phyloP scores from a whole-genome alignment of 2,329 filamentous ascomycete species.

The Trematosphaeria pertusa region DNA sequence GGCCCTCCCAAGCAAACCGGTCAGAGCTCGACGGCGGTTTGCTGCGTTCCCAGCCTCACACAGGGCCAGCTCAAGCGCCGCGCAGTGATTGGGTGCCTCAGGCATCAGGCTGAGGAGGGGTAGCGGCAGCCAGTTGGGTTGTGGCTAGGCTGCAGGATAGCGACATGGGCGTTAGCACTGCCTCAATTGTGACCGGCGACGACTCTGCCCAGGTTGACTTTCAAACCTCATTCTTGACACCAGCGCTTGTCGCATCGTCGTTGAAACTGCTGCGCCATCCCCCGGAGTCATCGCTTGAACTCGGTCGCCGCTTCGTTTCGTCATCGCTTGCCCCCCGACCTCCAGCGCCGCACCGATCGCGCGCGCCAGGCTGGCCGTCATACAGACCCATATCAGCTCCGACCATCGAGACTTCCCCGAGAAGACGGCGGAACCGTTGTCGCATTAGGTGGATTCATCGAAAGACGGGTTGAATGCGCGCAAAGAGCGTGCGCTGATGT shows the following conservation, averaged over 20 bases:
- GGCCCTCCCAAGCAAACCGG: conserved; percentile 22
- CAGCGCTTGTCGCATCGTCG: conserved; percentile 27
- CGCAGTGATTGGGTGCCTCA: conserved; percentile 28
- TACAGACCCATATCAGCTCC: conserved; percentile 20
- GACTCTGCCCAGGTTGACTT: conserved; percentile 22
- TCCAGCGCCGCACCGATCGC: conserved; percentile 13
- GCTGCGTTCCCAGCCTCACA: conserved; percentile 32
- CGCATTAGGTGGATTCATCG: conserved; percentile 22
- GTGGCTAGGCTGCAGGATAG: conserved; percentile 10
- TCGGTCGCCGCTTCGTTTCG: conserved; percentile 13
- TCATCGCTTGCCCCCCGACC: conserved; percentile 12
- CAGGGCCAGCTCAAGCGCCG: conserved; percentile 17
- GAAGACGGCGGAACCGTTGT: conserved; percentile 22
- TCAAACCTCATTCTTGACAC: conserved; percentile 25
- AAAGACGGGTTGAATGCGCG: conserved; percentile 20
- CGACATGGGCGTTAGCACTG: conserved; percentile 11
- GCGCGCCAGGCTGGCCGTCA: conserved; percentile 34
- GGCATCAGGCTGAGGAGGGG: conserved; percentile 25
- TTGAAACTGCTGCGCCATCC: conserved; percentile 30
- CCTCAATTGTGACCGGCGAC: conserved; percentile 16
- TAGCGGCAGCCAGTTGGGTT: conserved; percentile 9
- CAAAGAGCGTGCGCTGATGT: conserved; percentile 40
- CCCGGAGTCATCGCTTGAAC: conserved; percentile 23
- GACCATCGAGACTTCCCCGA: conserved; percentile 12
- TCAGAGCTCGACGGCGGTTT: conserved; percentile 24